Evolutionary conservation across 495 filamentous ascomycete genomes (phyloP), one percentile per base, ranked within the genome.

Genomic region (Talaromyces wortmannii): DNA sequence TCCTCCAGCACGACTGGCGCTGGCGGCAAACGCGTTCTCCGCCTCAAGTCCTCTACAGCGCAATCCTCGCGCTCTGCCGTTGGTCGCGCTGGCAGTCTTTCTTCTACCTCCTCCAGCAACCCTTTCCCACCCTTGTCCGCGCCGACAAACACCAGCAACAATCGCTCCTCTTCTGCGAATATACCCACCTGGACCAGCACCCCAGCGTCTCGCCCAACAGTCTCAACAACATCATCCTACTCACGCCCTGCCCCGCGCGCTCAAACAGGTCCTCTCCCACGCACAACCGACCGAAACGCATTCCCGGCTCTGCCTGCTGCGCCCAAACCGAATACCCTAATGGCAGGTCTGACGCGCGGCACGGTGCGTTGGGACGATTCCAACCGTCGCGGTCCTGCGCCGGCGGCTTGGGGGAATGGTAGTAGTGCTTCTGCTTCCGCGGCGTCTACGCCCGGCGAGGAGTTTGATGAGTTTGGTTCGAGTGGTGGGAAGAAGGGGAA

Each of bases 301-400:
- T 97, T 96, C 65, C 91, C 91, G 2, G 85, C 90, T 4, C 78
- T 97, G 5, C 91, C 91, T 0, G 73, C 83, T 0, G 91, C 88
- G 7, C 74, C 83, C 0, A 95, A 90, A 61, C 90, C 90, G 1
- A 84, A 83, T 55, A 88, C 84, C 6, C 81, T 89, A 6, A 87
- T 94, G 58, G 89, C 89, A 23, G 91, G 90, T 0, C 88, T 91
- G 59, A 87, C 86, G 0, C 78, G 79, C 2, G 83, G 86, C 0
- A 85, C 80, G 17, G 84, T 94, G 31, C 79, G 86, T 46, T 78
- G 90, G 68, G 85, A 90, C 56, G 72, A 83, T 23, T 1, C 23
- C 4, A 23, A 23, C 33, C 76, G 77, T 6, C 60, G 61, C 2
- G 52, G 58, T 7, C 64, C 64, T 7, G 60, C 64, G 23, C 59